Evolutionary conservation across 352 stramenopile genomes (phyloP), one percentile per base, ranked within the genome.

Genomic region (Hyaloperonospora arabidopsidis): DNA sequence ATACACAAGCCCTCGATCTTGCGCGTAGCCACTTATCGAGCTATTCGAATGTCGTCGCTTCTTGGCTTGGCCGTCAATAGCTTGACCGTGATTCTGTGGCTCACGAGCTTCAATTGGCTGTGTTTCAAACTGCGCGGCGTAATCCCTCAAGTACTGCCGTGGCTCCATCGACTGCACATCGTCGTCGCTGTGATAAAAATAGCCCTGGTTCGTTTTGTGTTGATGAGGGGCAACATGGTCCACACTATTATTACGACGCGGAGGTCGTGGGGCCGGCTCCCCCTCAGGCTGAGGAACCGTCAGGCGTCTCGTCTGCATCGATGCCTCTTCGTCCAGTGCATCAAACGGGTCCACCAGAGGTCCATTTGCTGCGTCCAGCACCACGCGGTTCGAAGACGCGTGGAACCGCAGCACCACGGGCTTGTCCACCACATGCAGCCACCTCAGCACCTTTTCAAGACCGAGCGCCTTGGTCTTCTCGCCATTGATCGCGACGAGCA

Each of bases 401-500:
- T 88, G 77, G 63, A 90, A 90, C 40, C 79, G 75, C 47, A 90
- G 60, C 25, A 90, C 74, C 5, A 87, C 77, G 5, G 79, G 79
- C 45, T 86, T 87, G 44, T 90, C 77, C 22, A 90, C 63, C 8
- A 90, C 75, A 36, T 84, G 70, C 8, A 90, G 72, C 77, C 80
- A 87, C 29, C 80, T 67, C 38, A 88, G 66, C 51, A 90, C 79
- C 47, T 80, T 79, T 64, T 90, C 75, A 45, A 90, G 77, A 11
- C 79, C 79, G 14, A 90, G 55, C 14, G 64, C 47, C 63, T 87
- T 85, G 38, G 79, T 90, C 60, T 86, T 87, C 52, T 90, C 73
- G 22, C 79, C 79, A 32, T 90, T 88, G 54, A 90, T 86, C 17
- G 76, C 73, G 57, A 90, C 84, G 12, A 90, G 70, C 54, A 90